Base-by-base conservation (phyloP, 73 alveolate genomes). In the Paramecium caudatum region DNA sequence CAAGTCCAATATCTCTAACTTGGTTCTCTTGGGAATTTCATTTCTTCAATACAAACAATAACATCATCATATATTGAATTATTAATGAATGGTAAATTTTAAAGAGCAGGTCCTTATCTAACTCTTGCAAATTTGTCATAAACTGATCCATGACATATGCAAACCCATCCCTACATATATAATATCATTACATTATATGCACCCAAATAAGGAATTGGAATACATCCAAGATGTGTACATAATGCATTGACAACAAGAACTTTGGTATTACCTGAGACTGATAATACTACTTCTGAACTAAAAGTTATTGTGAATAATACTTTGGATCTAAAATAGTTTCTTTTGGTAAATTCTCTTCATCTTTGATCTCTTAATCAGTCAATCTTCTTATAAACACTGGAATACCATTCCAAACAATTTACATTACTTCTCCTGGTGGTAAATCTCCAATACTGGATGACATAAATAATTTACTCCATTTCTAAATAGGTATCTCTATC, bases 381-480 rank as follows among this genome's bases (percentile, higher is more conserved):
- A 96, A 91, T 91, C 99, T 95, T 95, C 99, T 91, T 25, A 96
- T 92, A 93, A 96, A 96, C 19, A 96, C 91, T 27, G 97, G 97
- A 61, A 87, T 96, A 90, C 99, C 99, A 86, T 96, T 96, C 99
- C 99, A 96, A 23, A 97, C 92, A 63, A 96, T 95, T 82, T 96
- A 95, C 94, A 96, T 94, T 74, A 93, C 97, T 90, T 96, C 99
- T 82, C 99, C 99, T 17, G 99, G 99, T 15, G 99, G 99, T 43
- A 96, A 94, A 80, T 95, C 99, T 9, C 94, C 95, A 80, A 96
- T 91, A 82, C 80, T 55, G 30, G 12, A 5, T 19, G 49, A 55
- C 30, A 43, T 43, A 4, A 21, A 55, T 27, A 1, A 10, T 10
- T 55, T 55, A 55, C 80, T 96, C 97, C 69, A 96, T 91, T 80